Percentiles rank a stretch among this genome's conserved stretches.
Evolutionary conservation across 805 yeast genomes (phyloP).

Genomic region (Yarrowia porcina): DNA sequence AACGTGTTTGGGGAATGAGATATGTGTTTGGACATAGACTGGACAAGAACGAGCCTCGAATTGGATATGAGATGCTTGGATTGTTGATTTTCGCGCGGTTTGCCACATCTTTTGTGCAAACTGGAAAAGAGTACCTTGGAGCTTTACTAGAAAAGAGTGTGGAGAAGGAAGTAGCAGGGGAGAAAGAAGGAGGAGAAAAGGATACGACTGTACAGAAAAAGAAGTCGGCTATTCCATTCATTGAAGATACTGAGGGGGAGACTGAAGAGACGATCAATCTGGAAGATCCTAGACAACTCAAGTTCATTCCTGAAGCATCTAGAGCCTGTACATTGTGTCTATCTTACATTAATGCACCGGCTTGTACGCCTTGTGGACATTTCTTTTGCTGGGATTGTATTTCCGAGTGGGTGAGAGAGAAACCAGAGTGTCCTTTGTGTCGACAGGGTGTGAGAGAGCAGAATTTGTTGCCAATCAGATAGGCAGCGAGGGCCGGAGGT

Average conservation of each 20-base stretch:
- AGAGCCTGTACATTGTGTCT: constrained; percentile 83
- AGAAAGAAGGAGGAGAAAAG: not conserved
- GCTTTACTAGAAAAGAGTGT: not conserved
- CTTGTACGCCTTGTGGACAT: constrained; percentile 89
- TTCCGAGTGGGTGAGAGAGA: constrained; percentile 82
- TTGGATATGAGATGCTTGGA: constrained; percentile 69
- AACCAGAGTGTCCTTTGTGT: constrained; percentile 89
- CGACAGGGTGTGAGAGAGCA: constrained; percentile 65
- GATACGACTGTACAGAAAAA: not conserved
- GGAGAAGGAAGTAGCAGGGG: not conserved
- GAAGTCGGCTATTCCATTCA: constrained; percentile 28
- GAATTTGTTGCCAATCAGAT: constrained; percentile 56
- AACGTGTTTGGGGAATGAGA: constrained; percentile 73
- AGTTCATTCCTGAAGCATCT: constrained; percentile 66
- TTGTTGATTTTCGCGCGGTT: constrained; percentile 38
- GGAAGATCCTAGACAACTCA: constrained; percentile 53
- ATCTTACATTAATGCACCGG: constrained; percentile 73
- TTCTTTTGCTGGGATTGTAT: constrained; percentile 90
- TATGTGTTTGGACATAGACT: constrained; percentile 51
- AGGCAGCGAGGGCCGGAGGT: not conserved
- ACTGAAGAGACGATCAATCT: constrained; percentile 36
- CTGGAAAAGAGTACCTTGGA: not conserved
- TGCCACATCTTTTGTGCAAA: constrained; percentile 1
- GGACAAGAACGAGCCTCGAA: constrained; percentile 34
- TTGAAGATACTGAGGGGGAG: constrained; percentile 27